Evolutionary conservation across 2,329 filamentous ascomycete species (phyloP).

Genomic region (Akanthomyces uredinophilus): DNA sequence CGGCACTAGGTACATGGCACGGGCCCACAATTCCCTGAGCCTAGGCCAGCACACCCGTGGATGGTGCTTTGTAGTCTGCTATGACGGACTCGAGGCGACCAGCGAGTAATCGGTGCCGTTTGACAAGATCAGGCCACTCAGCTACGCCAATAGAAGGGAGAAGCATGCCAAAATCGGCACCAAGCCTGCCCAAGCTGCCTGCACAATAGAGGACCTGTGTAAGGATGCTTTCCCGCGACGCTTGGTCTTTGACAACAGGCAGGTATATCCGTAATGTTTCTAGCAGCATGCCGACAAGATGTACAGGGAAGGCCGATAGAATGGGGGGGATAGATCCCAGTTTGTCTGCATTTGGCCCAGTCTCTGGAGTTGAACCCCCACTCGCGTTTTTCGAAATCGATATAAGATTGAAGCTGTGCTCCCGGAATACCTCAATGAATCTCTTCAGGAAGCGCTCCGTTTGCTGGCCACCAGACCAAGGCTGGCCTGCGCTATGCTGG

Average conservation of each 20-base stretch:
- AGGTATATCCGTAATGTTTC: constrained; percentile 72
- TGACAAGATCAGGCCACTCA: constrained; percentile 86
- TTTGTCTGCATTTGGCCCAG: constrained; percentile 20
- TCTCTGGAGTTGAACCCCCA: constrained; percentile 29
- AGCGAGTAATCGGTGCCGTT: constrained; percentile 79
- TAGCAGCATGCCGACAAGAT: constrained; percentile 75
- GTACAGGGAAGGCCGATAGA: constrained; percentile 76
- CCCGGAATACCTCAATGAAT: constrained; percentile 95
- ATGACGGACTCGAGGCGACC: constrained; percentile 69
- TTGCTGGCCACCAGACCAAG: constrained; percentile 73
- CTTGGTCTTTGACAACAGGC: constrained; percentile 73
- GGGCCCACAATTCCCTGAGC: neutral
- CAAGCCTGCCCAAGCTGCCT: constrained; percentile 80
- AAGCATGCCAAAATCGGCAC: constrained; percentile 88
- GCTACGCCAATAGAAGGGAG: constrained; percentile 56
- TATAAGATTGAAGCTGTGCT: constrained; percentile 93
- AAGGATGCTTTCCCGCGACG: constrained; percentile 77
- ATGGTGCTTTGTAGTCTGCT: constrained; percentile 39
- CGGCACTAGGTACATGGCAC: neutral
- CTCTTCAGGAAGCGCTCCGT: constrained; percentile 91
- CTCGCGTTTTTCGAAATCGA: constrained; percentile 87
- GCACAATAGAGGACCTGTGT: constrained; percentile 94
- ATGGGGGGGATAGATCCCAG: constrained; percentile 66
- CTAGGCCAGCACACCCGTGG: constrained; percentile 7
- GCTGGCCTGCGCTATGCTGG: constrained; percentile 36